These are phyloP conservation scores for Irpex sp. DNA, from an alignment of 1,284 basidiomycete species.

Conservation along the genomic window DNA sequence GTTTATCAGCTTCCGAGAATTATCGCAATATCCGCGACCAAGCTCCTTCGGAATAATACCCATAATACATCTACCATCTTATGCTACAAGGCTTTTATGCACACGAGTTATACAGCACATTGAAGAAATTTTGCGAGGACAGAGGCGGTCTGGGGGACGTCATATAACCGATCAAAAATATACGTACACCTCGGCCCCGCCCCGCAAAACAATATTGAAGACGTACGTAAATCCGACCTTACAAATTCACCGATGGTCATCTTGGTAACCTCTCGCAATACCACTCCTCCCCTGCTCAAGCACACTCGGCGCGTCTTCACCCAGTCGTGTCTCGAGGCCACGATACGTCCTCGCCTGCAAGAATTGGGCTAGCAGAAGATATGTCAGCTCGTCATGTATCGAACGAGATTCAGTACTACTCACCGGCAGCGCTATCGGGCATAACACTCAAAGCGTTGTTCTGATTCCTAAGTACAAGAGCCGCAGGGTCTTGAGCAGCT, in stretches of 20 bases:
- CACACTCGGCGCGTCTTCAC: slow-evolving; percentile 76
- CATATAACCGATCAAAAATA: not conserved
- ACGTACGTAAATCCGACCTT: not conserved
- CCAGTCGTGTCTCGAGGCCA: slow-evolving; percentile 81
- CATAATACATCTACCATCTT: too few species aligned
- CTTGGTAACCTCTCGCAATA: slow-evolving; percentile 83
- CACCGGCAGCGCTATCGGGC: slow-evolving; percentile 70
- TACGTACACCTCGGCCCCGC: not conserved
- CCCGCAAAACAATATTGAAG: not conserved
- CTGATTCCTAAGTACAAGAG: slow-evolving; percentile 61
- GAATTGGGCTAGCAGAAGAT: slow-evolving; percentile 49
- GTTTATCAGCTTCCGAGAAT: too few species aligned
- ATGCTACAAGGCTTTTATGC: not conserved
- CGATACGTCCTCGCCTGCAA: slow-evolving; percentile 71
- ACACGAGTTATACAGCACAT: not conserved
- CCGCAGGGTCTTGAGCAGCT: slow-evolving; percentile 22
- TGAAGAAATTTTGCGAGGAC: not conserved
- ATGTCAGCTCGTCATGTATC: not conserved
- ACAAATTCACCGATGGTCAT: slow-evolving; percentile 33
- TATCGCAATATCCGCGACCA: too few species aligned
- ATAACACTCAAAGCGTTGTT: slow-evolving; percentile 55
- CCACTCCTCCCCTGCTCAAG: slow-evolving; percentile 90
- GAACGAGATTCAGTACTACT: slow-evolving; percentile 16
- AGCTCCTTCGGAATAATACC: too few species aligned
- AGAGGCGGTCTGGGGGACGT: not conserved